phyloP scores from a whole-genome alignment of 2,329 filamentous ascomycete genomes.

The Chalaropsis thielavioides region DNA sequence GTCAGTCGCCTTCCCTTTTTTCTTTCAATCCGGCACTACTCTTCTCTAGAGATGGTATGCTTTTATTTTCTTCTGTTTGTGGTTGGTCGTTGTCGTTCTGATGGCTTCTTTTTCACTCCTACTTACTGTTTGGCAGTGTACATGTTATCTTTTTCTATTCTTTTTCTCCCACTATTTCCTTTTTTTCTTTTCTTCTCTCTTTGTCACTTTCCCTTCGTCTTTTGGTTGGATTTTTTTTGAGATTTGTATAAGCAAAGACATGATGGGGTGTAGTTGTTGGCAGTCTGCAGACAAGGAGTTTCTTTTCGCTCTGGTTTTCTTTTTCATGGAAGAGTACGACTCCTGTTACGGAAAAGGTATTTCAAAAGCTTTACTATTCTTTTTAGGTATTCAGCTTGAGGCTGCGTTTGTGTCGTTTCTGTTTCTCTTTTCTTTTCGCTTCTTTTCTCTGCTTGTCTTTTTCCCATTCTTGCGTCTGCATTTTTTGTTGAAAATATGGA shows the following conservation, averaged over 20 bases:
- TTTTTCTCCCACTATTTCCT: neutral
- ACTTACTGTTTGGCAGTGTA: neutral
- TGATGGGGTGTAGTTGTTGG: neutral
- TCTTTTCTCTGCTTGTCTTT: slow-evolving; percentile 6
- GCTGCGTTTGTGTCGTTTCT: slow-evolving; percentile 3
- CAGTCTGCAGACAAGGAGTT: neutral
- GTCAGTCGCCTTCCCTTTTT: neutral
- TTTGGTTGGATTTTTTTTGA: neutral
- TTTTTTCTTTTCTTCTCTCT: neutral
- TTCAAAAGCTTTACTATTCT: slow-evolving; percentile 6
- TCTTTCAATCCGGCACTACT: neutral
- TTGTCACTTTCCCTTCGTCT: neutral
- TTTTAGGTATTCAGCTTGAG: neutral
- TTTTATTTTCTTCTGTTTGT: neutral
- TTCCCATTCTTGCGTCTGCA: neutral
- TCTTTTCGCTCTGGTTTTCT: neutral
- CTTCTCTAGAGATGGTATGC: neutral
- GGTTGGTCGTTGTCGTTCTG: neutral
- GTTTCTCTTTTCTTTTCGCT: slow-evolving; percentile 1
- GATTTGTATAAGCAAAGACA: slow-evolving; percentile 3
- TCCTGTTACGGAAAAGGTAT: slow-evolving; percentile 1
- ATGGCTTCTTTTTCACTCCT: neutral
- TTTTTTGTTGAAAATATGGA: neutral
- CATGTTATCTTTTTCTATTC: neutral
- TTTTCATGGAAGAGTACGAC: slow-evolving; percentile 5